Evolutionary conservation across 2,329 filamentous ascomycete genomes (phyloP).

Genomic region (Colletotrichum sp.): DNA sequence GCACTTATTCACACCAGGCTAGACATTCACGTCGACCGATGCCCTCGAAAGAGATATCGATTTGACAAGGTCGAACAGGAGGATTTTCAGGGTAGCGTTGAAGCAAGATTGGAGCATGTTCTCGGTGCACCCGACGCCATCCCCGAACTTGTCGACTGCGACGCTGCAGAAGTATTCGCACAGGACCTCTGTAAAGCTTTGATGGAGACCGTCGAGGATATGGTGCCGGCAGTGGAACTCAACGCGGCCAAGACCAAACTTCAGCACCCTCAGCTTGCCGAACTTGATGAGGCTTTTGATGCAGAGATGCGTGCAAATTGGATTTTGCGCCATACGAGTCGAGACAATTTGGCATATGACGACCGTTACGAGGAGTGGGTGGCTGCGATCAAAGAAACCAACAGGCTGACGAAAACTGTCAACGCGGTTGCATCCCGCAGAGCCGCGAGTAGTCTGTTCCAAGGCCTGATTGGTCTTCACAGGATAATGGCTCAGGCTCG

Average conservation of each 20-base stretch:
- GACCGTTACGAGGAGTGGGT: background rate
- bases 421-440: too few species aligned
- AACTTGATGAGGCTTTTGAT: background rate
- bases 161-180: background rate
- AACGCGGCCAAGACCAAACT: background rate
- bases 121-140: background rate
- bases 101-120: background rate
- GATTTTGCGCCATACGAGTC: rapidly evolving
- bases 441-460: too few species aligned
- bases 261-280: background rate
- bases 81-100: background rate
- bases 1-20: background rate
- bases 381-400: background rate
- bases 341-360: background rate
- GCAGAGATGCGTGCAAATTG: background rate
- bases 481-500: background rate
- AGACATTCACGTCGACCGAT: rapidly evolving
- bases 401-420: background rate
- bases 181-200: background rate
- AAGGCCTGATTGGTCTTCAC: background rate
- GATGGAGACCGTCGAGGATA: background rate
- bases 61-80: background rate
- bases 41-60: background rate
- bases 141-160: background rate
- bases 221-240: background rate